These are phyloP conservation scores for Fusarium pseudoanthophilum DNA, from an alignment of 2,329 filamentous ascomycete genomes.

Conservation along the genomic window DNA sequence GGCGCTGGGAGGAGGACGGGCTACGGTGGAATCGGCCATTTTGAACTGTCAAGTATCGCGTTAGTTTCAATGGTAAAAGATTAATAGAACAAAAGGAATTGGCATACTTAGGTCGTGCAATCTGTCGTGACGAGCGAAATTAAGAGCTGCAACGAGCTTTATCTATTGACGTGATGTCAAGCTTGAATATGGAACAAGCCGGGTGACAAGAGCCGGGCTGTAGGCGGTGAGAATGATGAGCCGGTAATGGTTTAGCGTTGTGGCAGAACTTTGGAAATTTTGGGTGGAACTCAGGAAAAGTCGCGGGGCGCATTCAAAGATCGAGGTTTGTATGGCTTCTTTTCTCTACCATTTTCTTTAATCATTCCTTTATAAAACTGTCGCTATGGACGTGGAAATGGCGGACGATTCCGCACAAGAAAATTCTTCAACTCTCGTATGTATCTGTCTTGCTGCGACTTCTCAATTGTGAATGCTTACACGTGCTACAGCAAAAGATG, in stretches of 20 bases:
- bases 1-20: conserved; percentile 66
- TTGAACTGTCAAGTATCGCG: conserved; percentile 42
- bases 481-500: conserved; percentile 44
- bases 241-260: conserved; percentile 39
- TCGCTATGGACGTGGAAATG: conserved; percentile 40
- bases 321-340: conserved; percentile 26
- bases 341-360: conserved; percentile 22
- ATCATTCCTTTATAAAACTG: conserved; percentile 7
- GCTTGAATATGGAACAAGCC: conserved; percentile 50
- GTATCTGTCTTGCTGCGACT: conserved; percentile 5
- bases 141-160: conserved; percentile 48
- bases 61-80: conserved; percentile 34
- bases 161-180: conserved; percentile 49
- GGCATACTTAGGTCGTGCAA: conserved; percentile 39
- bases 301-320: conserved; percentile 40
- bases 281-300: conserved; percentile 45
- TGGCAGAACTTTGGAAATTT: conserved; percentile 62
- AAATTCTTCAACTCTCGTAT: conserved; percentile 20
- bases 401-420: conserved; percentile 13
- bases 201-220: conserved; percentile 51
- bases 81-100: conserved; percentile 25
- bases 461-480: conserved; percentile 30
- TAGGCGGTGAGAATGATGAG: conserved; percentile 56
- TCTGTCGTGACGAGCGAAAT: conserved; percentile 37
- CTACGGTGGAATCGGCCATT: conserved; percentile 65